Evolutionary conservation across 768 basidiomycete genomes (phyloP).

Genomic region (Russula brevipes): DNA sequence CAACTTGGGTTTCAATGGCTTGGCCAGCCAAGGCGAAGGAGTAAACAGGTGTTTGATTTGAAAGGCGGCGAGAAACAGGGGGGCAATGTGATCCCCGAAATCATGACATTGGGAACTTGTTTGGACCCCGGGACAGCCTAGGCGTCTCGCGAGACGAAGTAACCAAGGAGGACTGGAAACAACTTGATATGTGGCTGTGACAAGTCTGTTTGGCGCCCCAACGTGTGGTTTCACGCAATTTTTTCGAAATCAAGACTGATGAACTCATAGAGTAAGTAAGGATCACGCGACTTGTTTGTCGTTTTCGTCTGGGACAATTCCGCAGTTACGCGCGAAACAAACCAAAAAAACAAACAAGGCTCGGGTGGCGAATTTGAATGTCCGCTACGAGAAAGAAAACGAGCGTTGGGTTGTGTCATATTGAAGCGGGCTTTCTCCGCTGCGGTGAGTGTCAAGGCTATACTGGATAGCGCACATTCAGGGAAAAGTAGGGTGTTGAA

Average conservation of each 20-base stretch:
- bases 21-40: too few species aligned
- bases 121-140: neutral
- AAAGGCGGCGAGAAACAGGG: too few species aligned
- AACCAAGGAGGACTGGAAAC: neutral
- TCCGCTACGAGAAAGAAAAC: neutral
- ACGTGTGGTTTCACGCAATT: neutral
- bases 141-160: neutral
- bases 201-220: neutral
- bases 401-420: neutral
- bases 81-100: too few species aligned
- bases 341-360: too few species aligned
- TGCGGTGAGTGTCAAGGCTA: neutral
- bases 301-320: neutral
- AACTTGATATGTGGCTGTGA: neutral
- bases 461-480: too few species aligned
- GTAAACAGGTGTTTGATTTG: too few species aligned
- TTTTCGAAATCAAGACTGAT: neutral
- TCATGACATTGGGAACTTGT: neutral
- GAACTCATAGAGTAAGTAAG: neutral
- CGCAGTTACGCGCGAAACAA: neutral
- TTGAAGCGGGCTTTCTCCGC: neutral
- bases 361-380: neutral
- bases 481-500: neutral
- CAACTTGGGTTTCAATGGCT: too few species aligned
- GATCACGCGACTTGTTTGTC: neutral